These are phyloP conservation scores for Hanseniaspora hatyaiensis DNA, from an alignment of 805 yeast genomes.

Conservation along the genomic window DNA sequence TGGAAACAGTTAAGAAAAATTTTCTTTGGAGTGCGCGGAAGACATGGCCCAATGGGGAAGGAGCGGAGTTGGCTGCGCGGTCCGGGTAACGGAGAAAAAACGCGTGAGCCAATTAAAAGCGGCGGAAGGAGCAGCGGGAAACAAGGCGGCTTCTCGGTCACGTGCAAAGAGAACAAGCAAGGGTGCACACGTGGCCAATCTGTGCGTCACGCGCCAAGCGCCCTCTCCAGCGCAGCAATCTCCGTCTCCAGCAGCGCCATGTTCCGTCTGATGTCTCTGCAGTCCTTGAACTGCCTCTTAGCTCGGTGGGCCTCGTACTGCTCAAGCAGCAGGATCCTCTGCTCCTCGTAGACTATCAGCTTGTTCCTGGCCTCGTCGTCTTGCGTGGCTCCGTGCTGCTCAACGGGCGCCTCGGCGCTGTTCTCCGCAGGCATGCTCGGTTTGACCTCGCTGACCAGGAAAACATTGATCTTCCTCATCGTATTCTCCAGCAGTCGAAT, in stretches of 20 bases:
- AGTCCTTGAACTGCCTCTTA: constrained; percentile 9
- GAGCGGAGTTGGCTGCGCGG: background rate
- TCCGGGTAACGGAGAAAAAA: background rate
- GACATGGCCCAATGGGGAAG: too few relatives aligned
- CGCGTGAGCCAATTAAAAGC: background rate
- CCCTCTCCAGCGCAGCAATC: too few relatives aligned
- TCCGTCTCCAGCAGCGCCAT: constrained; percentile 5
- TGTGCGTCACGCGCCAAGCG: background rate
- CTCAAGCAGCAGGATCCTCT: background rate
- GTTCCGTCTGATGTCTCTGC: constrained; percentile 2
- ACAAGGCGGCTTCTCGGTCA: too few relatives aligned
- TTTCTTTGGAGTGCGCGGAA: too few relatives aligned
- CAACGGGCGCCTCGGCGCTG: background rate
- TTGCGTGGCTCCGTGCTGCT: background rate
- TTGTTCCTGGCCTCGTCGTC: background rate
- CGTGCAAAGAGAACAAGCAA: too few relatives aligned
- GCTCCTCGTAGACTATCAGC: constrained; percentile 7
- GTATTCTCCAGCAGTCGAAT: background rate
- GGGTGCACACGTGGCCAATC: background rate
- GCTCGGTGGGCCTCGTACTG: background rate
- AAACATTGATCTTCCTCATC: constrained; percentile 1
- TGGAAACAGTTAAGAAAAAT: too few relatives aligned
- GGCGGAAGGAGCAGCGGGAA: too few relatives aligned
- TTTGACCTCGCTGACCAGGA: background rate
- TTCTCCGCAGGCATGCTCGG: background rate